Evolutionary conservation across 306 rosid species (phyloP).

Genomic region (Pterocarpus santalinus): DNA sequence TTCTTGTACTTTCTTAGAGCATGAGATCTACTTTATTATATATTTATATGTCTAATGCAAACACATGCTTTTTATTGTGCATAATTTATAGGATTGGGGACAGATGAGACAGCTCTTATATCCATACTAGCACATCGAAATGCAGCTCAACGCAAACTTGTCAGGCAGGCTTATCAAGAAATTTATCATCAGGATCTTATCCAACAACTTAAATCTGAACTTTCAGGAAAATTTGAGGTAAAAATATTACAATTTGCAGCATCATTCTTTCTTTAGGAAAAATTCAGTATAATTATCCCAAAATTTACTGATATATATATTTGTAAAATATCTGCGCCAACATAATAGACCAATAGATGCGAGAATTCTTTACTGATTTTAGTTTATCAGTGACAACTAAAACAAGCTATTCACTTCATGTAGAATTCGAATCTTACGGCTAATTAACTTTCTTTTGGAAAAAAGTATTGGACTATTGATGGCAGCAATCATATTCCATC

Average conservation of each 20-base stretch:
- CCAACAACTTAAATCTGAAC: constrained; percentile 61
- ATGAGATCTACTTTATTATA: not conserved
- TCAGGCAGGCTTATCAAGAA: constrained; percentile 59
- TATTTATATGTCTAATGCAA: not conserved
- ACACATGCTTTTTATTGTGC: constrained; percentile 11
- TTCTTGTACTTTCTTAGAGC: not conserved
- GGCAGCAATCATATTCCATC: not conserved
- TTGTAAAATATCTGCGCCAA: too few relatives aligned
- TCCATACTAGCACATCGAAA: constrained; percentile 61
- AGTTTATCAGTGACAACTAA: not conserved
- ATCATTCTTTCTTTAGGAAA: not conserved
- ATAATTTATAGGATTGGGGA: constrained; percentile 59
- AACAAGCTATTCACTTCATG: not conserved
- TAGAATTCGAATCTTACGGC: not conserved
- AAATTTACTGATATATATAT: not conserved
- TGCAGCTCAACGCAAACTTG: constrained; percentile 59
- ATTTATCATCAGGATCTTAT: constrained; percentile 64
- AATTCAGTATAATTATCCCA: not conserved
- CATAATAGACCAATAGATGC: not conserved
- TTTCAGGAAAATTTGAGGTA: constrained; percentile 66
- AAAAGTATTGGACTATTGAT: not conserved
- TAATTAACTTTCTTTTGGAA: not conserved
- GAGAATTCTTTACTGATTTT: not conserved
- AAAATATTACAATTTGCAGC: constrained; percentile 3
- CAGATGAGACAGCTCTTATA: constrained; percentile 57